A percentile compares a stretch with the other conserved stretches of the same genome.
Evolutionary conservation across 225 moss, liverwort and hornwort species (phyloP).

Genomic region (Bryum argenteum): DNA sequence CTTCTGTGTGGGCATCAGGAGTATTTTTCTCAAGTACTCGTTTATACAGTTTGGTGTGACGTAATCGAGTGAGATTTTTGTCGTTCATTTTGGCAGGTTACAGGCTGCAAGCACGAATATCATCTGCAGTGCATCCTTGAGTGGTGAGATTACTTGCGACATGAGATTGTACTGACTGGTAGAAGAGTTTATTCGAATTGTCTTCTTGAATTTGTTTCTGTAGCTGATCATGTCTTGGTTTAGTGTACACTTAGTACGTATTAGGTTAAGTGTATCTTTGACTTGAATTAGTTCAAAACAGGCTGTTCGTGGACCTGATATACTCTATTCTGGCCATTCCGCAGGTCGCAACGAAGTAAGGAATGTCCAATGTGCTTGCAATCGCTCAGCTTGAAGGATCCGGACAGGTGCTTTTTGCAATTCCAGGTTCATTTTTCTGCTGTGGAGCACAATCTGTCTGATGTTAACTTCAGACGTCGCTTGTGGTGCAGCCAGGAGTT

Average conservation of each 20-base stretch:
- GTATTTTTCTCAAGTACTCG: conserved; percentile 8
- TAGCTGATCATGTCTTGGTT: background rate
- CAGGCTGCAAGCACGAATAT: conserved; percentile 83
- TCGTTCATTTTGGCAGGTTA: conserved; percentile 46
- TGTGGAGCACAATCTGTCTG: background rate
- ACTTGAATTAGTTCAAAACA: background rate
- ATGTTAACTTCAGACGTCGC: conserved; percentile 8
- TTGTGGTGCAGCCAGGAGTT: conserved; percentile 55
- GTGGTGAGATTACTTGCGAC: conserved; percentile 58
- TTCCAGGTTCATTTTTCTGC: background rate
- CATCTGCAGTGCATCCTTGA: conserved; percentile 89
- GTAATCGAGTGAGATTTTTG: conserved; percentile 4
- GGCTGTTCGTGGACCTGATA: background rate
- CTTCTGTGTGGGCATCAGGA: background rate
- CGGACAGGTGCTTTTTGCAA: conserved; percentile 51
- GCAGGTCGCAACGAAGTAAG: conserved; percentile 81
- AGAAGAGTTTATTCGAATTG: background rate
- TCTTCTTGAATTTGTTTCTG: background rate
- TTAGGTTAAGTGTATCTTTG: conserved; percentile 4
- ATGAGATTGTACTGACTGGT: background rate
- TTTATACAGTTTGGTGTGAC: background rate
- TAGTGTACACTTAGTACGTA: background rate
- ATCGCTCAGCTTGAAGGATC: conserved; percentile 75
- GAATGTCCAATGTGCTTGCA: conserved; percentile 93
- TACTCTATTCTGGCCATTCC: conserved; percentile 6